A percentile compares a stretch with the other conserved stretches of the same genome.
phyloP scores from a whole-genome alignment of 768 basidiomycete species.

The Podaxis sp. region DNA sequence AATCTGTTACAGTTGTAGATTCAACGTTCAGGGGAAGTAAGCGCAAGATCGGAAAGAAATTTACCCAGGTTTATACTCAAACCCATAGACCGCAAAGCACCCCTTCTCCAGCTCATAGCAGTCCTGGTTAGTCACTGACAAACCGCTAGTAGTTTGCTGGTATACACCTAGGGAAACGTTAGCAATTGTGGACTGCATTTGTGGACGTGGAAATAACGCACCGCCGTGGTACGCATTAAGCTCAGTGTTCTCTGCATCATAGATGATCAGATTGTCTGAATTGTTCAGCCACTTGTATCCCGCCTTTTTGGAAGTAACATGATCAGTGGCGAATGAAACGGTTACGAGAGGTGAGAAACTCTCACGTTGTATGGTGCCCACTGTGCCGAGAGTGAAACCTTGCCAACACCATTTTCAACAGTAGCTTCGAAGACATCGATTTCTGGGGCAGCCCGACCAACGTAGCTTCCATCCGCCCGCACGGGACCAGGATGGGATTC shows the following conservation, averaged over 20 bases:
- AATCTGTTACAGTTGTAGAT: constrained; percentile 17
- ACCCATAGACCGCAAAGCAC: constrained; percentile 39
- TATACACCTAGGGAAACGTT: constrained; percentile 38
- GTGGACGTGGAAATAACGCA: constrained; percentile 34
- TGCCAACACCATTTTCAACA: constrained; percentile 29
- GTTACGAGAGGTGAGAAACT: constrained; percentile 31
- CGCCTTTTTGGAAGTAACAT: constrained; percentile 32
- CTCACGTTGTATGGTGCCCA: constrained; percentile 59
- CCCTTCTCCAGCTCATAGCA: constrained; percentile 55
- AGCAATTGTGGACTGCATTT: constrained; percentile 25
- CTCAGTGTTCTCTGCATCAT: constrained; percentile 39
- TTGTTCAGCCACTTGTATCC: constrained; percentile 56
- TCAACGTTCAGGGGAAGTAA: background rate
- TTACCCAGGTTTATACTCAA: constrained; percentile 53
- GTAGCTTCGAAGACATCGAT: constrained; percentile 69
- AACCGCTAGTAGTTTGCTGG: constrained; percentile 74
- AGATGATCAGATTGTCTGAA: constrained; percentile 44
- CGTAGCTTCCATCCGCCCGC: constrained; percentile 48
- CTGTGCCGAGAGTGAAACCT: constrained; percentile 51
- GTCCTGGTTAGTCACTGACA: constrained; percentile 58
- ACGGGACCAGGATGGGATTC: constrained; percentile 43
- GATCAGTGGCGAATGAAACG: background rate
- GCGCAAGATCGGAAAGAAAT: background rate
- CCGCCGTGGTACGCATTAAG: constrained; percentile 65
- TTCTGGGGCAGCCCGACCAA: constrained; percentile 67